These are phyloP conservation scores for Handroanthus guayacan DNA, from an alignment of 257 asterid species.

Conservation along the genomic window DNA sequence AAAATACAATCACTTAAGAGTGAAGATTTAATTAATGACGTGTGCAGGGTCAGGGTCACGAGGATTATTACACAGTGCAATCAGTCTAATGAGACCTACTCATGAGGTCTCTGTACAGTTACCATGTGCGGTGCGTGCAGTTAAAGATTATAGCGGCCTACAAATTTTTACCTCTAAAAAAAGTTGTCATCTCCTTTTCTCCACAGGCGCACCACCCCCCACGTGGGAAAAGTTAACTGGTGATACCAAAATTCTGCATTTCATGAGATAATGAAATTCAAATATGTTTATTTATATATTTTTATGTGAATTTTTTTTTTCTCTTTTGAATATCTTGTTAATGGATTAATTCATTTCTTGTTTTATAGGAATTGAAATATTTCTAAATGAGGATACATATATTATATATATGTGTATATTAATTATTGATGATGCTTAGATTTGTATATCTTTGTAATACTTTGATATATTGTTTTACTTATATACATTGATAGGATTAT, in stretches of 20 bases:
- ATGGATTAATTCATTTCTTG: no score
- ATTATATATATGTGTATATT: no score
- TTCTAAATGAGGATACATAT: no score
- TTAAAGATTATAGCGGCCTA: constrained; percentile 38
- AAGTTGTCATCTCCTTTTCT: constrained; percentile 4
- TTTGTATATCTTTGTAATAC: no score
- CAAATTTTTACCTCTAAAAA: constrained; percentile 28
- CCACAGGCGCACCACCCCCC: constrained; percentile 33
- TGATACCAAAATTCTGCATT: background rate
- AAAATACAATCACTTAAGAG: background rate
- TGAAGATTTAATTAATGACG: constrained; percentile 28
- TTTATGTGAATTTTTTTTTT: no score
- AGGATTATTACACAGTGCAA: constrained; percentile 18
- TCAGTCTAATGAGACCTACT: constrained; percentile 32
- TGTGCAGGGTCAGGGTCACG: constrained; percentile 31
- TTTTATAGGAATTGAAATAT: no score
- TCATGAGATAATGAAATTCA: background rate
- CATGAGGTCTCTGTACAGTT: constrained; percentile 39
- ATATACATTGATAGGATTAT: no score
- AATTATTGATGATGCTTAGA: no score
- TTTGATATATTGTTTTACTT: no score
- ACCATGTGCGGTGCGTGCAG: constrained; percentile 52
- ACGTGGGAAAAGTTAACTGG: background rate
- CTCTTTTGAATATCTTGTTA: no score
- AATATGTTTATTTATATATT: no score